Base-by-base conservation (phyloP, 441 rosid genomes). In the Gossypium schwendimanii region DNA sequence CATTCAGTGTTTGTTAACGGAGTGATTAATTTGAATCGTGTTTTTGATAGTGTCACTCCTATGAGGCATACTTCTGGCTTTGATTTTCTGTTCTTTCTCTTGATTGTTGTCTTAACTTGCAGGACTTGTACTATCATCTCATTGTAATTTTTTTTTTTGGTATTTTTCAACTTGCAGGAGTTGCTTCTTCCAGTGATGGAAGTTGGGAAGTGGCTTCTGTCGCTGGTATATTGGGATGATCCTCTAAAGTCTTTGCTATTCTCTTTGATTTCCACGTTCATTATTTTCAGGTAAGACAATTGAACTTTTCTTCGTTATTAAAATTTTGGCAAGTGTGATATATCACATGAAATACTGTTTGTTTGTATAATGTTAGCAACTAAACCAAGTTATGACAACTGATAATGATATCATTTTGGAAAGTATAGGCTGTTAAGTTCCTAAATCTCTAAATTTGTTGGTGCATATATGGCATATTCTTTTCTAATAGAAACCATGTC, bases 161-260 rank as follows among this genome's bases (percentile, higher is more conserved):
- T 54, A 26, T 18, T 52, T 45, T 2, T 79, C 66, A 63, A 26
- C 33, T 60, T 78, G 80, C 87, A 94, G 98, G 98, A 94, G 76
- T 76, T 94, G 47, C 85, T 94, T 49, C 80, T 82, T 79, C 97
- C 97, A 15, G 86, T 78, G 33, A 82, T 70, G 64, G 94, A 92
- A 79, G 75, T 84, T 26, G 93, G 93, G 72, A 84, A 83, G 41
- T 77, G 85, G 86, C 81, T 91, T 77, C 78, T 86, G 72, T 81
- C 82, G 63, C 61, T 90, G 83, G 84, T 79, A 41, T 79, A 76
- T 78, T 92, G 97, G 98, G 97, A 94, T 15, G 87, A 92, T 75
- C 83, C 94, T 55, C 15, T 79, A 72, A 92, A 89, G 75, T 94
- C 98, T 75, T 78, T 61, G 24, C 63, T 80, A 17, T 94, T 92